These are phyloP conservation scores for Chrysanthemum makinoi DNA, from an alignment of 129 eudicot genomes.

Conservation along the genomic window DNA sequence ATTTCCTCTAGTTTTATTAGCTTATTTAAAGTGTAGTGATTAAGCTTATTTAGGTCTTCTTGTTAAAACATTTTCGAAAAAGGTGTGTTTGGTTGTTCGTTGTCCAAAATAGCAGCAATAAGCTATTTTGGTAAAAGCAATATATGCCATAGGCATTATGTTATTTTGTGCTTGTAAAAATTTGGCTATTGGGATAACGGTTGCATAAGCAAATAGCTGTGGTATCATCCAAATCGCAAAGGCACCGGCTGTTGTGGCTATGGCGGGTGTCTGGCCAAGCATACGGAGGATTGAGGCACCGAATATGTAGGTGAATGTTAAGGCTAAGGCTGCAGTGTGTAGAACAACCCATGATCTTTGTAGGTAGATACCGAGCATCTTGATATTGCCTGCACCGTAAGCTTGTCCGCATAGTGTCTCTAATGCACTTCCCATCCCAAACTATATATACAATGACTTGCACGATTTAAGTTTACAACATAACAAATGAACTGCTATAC, in stretches of 20 bases:
- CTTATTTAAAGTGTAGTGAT: too few relatives aligned
- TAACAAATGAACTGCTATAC: background rate
- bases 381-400: conserved; percentile 51
- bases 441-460: background rate
- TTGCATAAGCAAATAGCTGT: conserved; percentile 60
- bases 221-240: conserved; percentile 64
- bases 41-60: too few relatives aligned
- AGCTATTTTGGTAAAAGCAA: too few relatives aligned
- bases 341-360: conserved; percentile 53
- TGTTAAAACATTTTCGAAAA: too few relatives aligned
- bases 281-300: conserved; percentile 35
- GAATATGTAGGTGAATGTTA: conserved; percentile 41
- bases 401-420: conserved; percentile 87
- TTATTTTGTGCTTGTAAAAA: conserved; percentile 78
- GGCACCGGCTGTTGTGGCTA: conserved; percentile 48
- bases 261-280: conserved; percentile 48
- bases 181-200: conserved; percentile 45
- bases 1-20: too few relatives aligned
- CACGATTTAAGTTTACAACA: background rate
- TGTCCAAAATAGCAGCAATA: too few relatives aligned
- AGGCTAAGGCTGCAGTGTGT: conserved; percentile 28
- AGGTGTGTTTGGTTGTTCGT: too few relatives aligned
- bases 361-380: conserved; percentile 59
- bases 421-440: conserved; percentile 52
- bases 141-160: conserved; percentile 60